Evolutionary conservation across 225 moss, liverwort and hornwort species (phyloP).

Genomic region (Climacium dendroides): DNA sequence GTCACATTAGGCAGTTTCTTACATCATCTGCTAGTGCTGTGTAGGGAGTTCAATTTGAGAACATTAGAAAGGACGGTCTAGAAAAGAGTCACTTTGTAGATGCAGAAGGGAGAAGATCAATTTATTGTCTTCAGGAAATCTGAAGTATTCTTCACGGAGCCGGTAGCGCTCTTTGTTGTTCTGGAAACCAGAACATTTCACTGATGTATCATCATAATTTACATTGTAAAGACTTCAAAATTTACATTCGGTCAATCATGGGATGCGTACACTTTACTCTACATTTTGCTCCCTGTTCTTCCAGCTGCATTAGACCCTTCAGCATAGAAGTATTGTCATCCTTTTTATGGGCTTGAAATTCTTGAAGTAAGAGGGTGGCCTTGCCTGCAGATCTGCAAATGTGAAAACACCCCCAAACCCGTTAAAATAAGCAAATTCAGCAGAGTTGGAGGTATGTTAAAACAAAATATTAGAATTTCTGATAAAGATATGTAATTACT

Average conservation of each 20-base stretch:
- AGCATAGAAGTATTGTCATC: neutral
- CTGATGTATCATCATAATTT: constrained; percentile 1
- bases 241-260: neutral
- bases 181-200: constrained; percentile 11
- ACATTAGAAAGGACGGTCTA: neutral
- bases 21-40: neutral
- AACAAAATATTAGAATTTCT: too few relatives aligned
- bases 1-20: constrained; percentile 3
- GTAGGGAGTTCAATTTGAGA: neutral
- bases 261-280: neutral
- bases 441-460: neutral
- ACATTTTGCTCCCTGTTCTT: neutral
- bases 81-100: neutral
- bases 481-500: neutral
- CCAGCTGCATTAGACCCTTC: neutral
- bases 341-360: neutral
- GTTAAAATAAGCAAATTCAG: neutral
- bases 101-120: neutral
- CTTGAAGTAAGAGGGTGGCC: neutral
- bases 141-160: neutral
- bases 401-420: neutral
- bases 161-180: neutral
- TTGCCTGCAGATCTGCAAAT: neutral
- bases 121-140: constrained; percentile 6
- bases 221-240: neutral